A percentile compares a stretch with the other conserved stretches of the same genome.
Evolutionary conservation across 2,329 filamentous ascomycete genomes (phyloP).

Genomic region (Aspergillus sp.): DNA sequence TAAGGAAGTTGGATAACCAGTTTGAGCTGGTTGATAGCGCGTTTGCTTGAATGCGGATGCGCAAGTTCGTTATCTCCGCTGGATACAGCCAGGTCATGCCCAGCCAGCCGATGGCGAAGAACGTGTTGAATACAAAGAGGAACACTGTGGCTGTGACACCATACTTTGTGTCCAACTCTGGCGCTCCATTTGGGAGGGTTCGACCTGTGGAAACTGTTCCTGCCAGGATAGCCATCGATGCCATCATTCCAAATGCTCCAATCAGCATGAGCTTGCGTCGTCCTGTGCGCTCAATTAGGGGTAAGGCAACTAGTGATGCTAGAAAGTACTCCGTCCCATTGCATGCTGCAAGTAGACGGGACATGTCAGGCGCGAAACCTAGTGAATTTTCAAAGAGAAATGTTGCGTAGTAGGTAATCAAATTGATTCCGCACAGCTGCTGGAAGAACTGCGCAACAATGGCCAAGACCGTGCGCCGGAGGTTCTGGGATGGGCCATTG

Average conservation of each 20-base stretch:
- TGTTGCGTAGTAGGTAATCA: not conserved
- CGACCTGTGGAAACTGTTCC: not conserved
- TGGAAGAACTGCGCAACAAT: not conserved
- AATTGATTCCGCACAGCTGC: not conserved
- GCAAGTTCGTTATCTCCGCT: conserved; percentile 50
- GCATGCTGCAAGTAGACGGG: not conserved
- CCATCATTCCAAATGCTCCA: not conserved
- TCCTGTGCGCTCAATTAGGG: not conserved
- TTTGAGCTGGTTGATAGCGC: conserved; percentile 49
- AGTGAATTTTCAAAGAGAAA: not conserved
- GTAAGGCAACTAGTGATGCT: not conserved
- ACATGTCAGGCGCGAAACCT: not conserved
- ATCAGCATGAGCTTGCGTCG: not conserved
- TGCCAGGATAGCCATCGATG: not conserved
- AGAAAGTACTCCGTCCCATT: no score
- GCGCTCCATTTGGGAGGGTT: no score
- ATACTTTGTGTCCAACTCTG: no score
- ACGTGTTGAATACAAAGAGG: conserved; percentile 18
- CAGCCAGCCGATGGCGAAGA: conserved; percentile 45
- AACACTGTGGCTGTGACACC: conserved; percentile 27
- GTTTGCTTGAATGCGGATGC: conserved; percentile 48
- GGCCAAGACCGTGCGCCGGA: not conserved
- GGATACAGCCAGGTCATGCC: conserved; percentile 57
- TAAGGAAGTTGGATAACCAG: conserved; percentile 54
- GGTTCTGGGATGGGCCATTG: not conserved